Base-by-base conservation (phyloP, 2,329 filamentous ascomycete species). In the Juglanconis juglandina region DNA sequence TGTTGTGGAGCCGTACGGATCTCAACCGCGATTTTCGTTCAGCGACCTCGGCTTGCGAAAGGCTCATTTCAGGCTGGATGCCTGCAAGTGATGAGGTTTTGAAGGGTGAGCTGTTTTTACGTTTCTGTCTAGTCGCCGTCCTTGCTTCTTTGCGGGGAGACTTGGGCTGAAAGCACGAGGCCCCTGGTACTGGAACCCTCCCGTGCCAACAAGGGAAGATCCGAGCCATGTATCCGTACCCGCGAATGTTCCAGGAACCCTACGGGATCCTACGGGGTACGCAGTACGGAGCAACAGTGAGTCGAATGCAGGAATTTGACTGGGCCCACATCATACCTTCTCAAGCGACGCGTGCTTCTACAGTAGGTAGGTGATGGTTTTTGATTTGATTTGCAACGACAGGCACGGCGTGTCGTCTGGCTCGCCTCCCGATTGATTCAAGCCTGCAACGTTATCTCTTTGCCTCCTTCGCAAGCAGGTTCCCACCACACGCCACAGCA, bases 201-300 rank as follows among this genome's bases (percentile, higher is more conserved):
- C 55, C 47, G 47, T 42, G 55, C 39, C 34, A 51, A 50, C 52
- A 54, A 54, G 56, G 60, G 56, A 62, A 56, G 56, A 62, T 55
- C 60, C 56, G 60, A 59, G 56, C 52, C 56, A 62, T 39, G 55
- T 44, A 58, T 48, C 46, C 46, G 46, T 13, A 48, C 46, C 56
- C 56, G 56, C 53, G 50, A 46, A 54, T 41, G 42, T 49, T 39
- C 50, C 56, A 53, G 56, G 56, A 13, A 48, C 50, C 53, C 30
- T 32, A 34, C 35, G 4, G 11, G 24, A 48, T 42, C 53, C 30
- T 32, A 34, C 35, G 4, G 11, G 24, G 13, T 6, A 5, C 39
- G 39, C 46, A 7, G 5, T 30, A 10, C 11, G 17, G 6, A 10
- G 13, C 10, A 33, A 50, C 7, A 24, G 24, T 42, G 24, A 47